Base-by-base conservation (phyloP, 1,139 yeast genomes). In the Protomyces lactucae-debilis region DNA sequence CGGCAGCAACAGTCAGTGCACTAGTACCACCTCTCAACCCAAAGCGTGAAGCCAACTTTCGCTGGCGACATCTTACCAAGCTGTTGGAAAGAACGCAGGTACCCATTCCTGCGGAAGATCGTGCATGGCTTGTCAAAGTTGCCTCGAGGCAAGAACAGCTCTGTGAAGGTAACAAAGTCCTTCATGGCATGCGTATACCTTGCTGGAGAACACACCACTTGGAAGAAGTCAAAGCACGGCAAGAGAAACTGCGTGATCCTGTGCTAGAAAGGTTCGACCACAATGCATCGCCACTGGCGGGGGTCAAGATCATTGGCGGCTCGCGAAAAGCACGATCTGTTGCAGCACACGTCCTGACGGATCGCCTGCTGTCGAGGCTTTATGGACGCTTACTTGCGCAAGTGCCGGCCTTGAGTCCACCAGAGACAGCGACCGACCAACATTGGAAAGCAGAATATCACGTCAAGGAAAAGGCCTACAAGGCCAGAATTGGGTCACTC, bases 41-140 rank as follows among this genome's bases (percentile, higher is more conserved):
- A 12, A 16, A 57, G 21, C 43, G 63, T 8, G 57, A 59, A 35
- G 57, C 46, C 23, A 59, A 59, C 21, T 12, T 59, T 5, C 28
- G 39, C 8, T 59, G 63, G 63, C 57, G 57, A 21, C 63, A 59
- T 52, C 37, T 40, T 16, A 59, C 57, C 3, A 12, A 28, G 9
- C 52, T 59, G 9, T n/a, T 59, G 23, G 32, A n/a, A 6, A 21
- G 45, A n/a, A 59, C 57, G 9, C 32, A 12, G 10, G 57, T 52
- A 10, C 63, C 63, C 23, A 43, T 59, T 25, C 63, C 63, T 1
- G 14, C 5, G 12, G 36, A 40, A 10, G 51, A 59, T 21, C 43
- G 25, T 8, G 45, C 21, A 43, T 43, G 48, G 48, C 21, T 43
- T n/a, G 23, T n/a, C 12, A n/a, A 18, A 6, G 12, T 43, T 18